A percentile compares a stretch with the other conserved stretches of the same genome.
Evolutionary conservation across 2,329 filamentous ascomycete genomes (phyloP).

Genomic region (Arthrobotrys sphaeroides): DNA sequence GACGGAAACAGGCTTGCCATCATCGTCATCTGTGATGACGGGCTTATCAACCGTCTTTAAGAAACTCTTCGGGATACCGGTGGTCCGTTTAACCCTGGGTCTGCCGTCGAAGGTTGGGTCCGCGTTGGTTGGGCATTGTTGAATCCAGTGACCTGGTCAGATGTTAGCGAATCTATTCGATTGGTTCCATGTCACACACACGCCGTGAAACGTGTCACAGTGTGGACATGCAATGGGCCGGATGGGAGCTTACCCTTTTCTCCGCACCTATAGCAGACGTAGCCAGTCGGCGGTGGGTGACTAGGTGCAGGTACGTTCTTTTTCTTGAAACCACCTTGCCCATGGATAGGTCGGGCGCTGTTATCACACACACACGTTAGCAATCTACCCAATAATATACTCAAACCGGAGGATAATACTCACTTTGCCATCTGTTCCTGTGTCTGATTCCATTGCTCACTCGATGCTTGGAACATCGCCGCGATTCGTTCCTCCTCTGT

Average conservation of each 20-base stretch:
- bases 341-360: constrained; percentile 63
- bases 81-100: constrained; percentile 92
- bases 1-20: constrained; percentile 82
- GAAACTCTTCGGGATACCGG: constrained; percentile 94
- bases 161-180: constrained; percentile 57
- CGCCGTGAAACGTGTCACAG: constrained; percentile 34
- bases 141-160: constrained; percentile 86
- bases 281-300: constrained; percentile 90
- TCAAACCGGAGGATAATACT: constrained; percentile 58
- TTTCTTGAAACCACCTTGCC: constrained; percentile 67
- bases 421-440: constrained; percentile 91
- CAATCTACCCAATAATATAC: no score
- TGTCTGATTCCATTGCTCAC: constrained; percentile 90
- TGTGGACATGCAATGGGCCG: neutral
- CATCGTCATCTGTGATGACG: constrained; percentile 77
- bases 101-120: constrained; percentile 95
- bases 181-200: neutral
- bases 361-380: no score
- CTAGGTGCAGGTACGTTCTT: constrained; percentile 73
- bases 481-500: constrained; percentile 91
- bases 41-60: constrained; percentile 95
- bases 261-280: constrained; percentile 94
- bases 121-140: constrained; percentile 97
- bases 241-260: constrained; percentile 77
- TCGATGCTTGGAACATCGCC: constrained; percentile 89